phyloP scores from a whole-genome alignment of 805 yeast species.

The Suhomyces faveliae region DNA sequence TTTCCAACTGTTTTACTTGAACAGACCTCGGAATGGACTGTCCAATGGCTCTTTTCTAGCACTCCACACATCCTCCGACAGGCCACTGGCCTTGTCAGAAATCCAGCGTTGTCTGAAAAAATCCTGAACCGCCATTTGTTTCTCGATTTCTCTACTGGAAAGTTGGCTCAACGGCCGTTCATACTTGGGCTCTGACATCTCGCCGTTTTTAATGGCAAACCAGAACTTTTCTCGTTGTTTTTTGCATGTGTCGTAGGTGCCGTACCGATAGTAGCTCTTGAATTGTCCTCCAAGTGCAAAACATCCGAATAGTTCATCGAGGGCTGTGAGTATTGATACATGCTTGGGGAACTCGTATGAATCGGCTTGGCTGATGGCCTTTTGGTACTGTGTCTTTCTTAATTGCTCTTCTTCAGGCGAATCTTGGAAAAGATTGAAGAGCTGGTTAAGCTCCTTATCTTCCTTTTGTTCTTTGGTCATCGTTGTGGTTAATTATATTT shows the following conservation, averaged over 20 bases:
- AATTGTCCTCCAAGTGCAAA: slow-evolving; percentile 90
- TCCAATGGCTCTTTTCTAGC: slow-evolving; percentile 26
- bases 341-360: slow-evolving; percentile 29
- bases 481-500: not conserved
- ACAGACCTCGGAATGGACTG: slow-evolving; percentile 9
- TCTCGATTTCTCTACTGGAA: slow-evolving; percentile 46
- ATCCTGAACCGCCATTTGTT: slow-evolving; percentile 54
- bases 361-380: slow-evolving; percentile 17
- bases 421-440: slow-evolving; percentile 33
- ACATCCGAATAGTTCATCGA: slow-evolving; percentile 83
- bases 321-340: slow-evolving; percentile 59
- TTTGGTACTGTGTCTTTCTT: slow-evolving; percentile 22
- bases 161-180: slow-evolving; percentile 35
- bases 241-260: slow-evolving; percentile 70
- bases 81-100: slow-evolving; percentile 62
- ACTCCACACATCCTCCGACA: slow-evolving; percentile 86
- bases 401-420: slow-evolving; percentile 26
- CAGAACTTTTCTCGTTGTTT: slow-evolving; percentile 70
- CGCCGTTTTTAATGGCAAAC: slow-evolving; percentile 68
- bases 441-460: slow-evolving; percentile 26
- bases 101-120: slow-evolving; percentile 66
- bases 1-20: slow-evolving; percentile 1
- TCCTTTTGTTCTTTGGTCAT: slow-evolving; percentile 12
- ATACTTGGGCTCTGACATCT: slow-evolving; percentile 18
- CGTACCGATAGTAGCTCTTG: slow-evolving; percentile 79